These are phyloP conservation scores for Acephala macrosclerotiorum DNA, from an alignment of 2,329 filamentous ascomycete genomes.

Conservation along the genomic window DNA sequence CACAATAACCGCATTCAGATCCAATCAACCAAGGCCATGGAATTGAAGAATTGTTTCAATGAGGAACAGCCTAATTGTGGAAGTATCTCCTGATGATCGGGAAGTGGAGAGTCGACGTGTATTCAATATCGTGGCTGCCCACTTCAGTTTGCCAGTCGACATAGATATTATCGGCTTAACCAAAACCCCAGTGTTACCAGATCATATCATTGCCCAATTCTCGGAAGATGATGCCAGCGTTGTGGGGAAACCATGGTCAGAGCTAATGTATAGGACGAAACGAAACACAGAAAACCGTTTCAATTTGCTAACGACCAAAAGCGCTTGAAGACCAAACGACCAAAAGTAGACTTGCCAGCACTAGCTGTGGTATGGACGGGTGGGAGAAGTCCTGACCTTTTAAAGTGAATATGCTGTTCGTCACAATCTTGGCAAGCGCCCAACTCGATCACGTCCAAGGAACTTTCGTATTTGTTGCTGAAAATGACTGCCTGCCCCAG, in stretches of 20 bases:
- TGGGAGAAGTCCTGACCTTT: not conserved
- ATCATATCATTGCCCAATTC: not conserved
- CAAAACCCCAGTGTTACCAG: not conserved
- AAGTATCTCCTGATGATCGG: not conserved
- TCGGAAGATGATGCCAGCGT: not conserved
- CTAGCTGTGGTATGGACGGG: not conserved
- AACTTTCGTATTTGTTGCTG: conserved; percentile 40
- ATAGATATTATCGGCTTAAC: not conserved
- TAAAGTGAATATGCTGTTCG: not conserved
- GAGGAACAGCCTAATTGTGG: conserved; percentile 7
- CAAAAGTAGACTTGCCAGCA: not conserved
- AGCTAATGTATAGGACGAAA: not conserved
- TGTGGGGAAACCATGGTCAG: too few species aligned
- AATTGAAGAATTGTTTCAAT: not conserved
- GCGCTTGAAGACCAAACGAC: not conserved
- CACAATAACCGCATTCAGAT: not conserved
- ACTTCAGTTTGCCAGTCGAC: not conserved
- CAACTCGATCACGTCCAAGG: conserved; percentile 24
- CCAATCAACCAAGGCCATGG: not conserved
- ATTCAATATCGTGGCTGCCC: not conserved
- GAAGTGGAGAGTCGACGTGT: not conserved
- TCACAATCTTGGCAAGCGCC: not conserved
- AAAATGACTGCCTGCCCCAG: conserved; percentile 35
- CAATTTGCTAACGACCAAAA: not conserved
- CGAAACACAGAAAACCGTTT: not conserved